Evolutionary conservation across 2,329 filamentous ascomycete genomes (phyloP), one percentile per base, ranked within the genome.

Genomic region (Harringtonia aguacate): DNA sequence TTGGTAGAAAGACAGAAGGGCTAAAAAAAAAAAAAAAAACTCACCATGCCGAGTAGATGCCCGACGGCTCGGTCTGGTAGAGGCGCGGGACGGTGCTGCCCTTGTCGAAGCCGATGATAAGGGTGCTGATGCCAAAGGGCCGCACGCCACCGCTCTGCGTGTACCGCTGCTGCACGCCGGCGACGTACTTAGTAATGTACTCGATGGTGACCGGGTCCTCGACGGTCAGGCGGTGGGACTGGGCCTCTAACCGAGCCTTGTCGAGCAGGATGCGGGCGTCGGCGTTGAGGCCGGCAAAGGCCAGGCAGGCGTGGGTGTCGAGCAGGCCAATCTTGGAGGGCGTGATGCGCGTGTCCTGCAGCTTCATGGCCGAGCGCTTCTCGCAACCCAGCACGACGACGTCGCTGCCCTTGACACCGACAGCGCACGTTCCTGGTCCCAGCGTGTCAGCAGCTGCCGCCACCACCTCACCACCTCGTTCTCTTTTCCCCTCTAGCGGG

Each of bases 171-270:
- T 98, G 92, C 55, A 98, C 92, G 46, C 90, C 86, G 43, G 92
- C 92, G 51, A 98, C 84, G 60, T 97, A 95, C 73, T 98, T 97
- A 59, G 92, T 97, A 61, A 98, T 95, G 75, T 98, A 98, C 70
- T 98, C 92, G 65, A 98, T 94, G 50, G 86, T 90, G 53, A 94
- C 87, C 45, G 92, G 90, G 62, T 98, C 94, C 64, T 98, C 92
- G 47, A 98, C 88, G 5, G 92, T 97, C 56, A 98, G 73, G 52
- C 92, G 84, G 71, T 98, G 92, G 55, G 88, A 95, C 69, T 98
- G 92, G 39, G 92, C 90, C 71, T 98, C 92, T 66, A 97, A 71
- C 56, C 94, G 82, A 48, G 94, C 92, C 73, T 95, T 97, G 77
- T 98, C 94, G 62, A 98, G 86, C 52, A 98, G 77, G 62, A 98